Base-by-base conservation (phyloP, 1,284 basidiomycete genomes). In the Caloboletus inedulis region DNA sequence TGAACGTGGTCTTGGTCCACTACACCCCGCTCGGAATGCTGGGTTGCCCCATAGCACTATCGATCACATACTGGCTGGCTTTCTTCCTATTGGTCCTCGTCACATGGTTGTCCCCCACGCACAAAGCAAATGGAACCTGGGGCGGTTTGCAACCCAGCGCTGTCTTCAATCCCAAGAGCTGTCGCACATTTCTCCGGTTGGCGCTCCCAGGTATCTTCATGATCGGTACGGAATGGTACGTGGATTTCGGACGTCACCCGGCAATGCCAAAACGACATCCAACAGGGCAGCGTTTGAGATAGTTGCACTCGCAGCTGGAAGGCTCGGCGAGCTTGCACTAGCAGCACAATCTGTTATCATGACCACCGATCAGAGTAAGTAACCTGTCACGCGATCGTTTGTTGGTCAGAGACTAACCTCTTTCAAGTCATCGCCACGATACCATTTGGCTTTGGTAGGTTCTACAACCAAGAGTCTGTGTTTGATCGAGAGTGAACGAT, bases 291-390 rank as follows among this genome's bases (percentile, higher is more conserved):
- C 87, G 0, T 89, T 89, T 58, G 87, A 90, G 63, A 88, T 89
- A 37, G 88, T 89, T 7, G 87, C 87, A 5, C 70, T 89, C 19
- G 84, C 84, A n/a, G 87, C 88, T 9, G 87, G 85, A 16, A 74
- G 80, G 19, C 72, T 91, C 1, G 86, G 87, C 9, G 62, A 77
- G n/a, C 64, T 85, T 34, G 72, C 86, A 1, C 74, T 90, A 18
- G 87, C 85, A 4, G 85, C 85, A 2, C 87, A 91, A 62, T 84
- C 85, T 1, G 82, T 89, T 37, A 88, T 90, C 53, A 89, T 90
- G 85, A 90, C 88, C n/a, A 80, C 83, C 12, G 88, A 90, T 63
- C 87, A 90, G 68, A 84, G 86, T 85, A 55, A 54, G 72, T 60
- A 18, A 42, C 29, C 3, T 29, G 2, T 1, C 19, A 4, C 9